Percentiles rank a stretch among this genome's conserved stretches.
Conservation (phyloP, 2,329 filamentous ascomycete genomes). For the Ustulina deusta region DNA sequence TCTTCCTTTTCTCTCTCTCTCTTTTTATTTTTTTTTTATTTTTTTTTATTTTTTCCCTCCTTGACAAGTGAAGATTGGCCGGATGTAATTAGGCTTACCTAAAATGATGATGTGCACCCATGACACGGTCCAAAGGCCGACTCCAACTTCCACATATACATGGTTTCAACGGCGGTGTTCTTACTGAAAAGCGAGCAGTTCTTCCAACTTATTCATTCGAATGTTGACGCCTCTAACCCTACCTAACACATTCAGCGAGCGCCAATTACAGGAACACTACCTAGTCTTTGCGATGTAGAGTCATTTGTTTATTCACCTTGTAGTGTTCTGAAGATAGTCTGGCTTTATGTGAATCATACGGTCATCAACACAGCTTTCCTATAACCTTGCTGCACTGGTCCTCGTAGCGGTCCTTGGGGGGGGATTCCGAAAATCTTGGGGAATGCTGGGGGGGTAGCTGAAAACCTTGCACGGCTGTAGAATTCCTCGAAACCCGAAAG, state of each 20-base stretch:
- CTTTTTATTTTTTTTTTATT: background rate
- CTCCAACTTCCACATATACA: no score
- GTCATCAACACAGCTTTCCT: no score
- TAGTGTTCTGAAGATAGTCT: background rate
- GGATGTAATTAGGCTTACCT: no score
- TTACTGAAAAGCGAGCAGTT: no score
- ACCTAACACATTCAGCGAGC: no score
- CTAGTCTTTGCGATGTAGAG: background rate
- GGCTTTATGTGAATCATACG: background rate
- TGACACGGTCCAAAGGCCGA: no score
- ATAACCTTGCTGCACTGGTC: background rate
- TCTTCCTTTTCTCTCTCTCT: background rate
- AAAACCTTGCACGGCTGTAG: background rate
- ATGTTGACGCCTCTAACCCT: no score
- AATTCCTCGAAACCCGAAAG: background rate
- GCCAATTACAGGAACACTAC: background rate
- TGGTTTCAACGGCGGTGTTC: no score
- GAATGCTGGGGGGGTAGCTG: background rate
- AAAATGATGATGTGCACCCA: background rate
- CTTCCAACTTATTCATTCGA: no score
- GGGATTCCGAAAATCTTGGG: background rate
- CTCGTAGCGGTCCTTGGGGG: background rate
- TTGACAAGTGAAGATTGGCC: no score
- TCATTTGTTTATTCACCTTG: background rate
- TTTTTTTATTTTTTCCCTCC: background rate